Conservation (phyloP, 352 stramenopile species). For the Pseudoperonospora humuli region DNA sequence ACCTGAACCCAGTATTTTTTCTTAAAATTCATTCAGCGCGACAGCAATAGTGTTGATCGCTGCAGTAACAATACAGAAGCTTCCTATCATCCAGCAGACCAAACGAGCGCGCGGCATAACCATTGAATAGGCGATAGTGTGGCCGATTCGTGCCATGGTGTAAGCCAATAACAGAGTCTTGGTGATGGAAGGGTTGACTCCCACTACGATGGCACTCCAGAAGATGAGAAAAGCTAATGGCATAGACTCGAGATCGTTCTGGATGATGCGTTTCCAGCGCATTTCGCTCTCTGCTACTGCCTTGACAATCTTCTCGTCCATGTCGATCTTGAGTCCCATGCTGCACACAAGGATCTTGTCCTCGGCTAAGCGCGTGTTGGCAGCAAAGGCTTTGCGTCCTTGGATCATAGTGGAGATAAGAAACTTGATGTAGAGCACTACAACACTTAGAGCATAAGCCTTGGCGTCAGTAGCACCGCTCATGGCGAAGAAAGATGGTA, state of each 20-base stretch:
- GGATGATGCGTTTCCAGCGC: slow-evolving; percentile 51
- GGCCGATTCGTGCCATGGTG: slow-evolving; percentile 28
- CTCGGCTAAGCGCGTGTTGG: slow-evolving; percentile 35
- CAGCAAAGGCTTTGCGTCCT: slow-evolving; percentile 33
- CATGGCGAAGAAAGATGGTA: slow-evolving; percentile 14
- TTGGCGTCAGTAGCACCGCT: slow-evolving; percentile 19
- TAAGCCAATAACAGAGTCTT: slow-evolving; percentile 30
- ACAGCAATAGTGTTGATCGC: not conserved
- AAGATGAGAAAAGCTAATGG: slow-evolving; percentile 45
- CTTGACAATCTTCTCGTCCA: slow-evolving; percentile 24
- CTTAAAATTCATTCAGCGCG: too few species aligned
- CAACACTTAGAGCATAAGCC: slow-evolving; percentile 31
- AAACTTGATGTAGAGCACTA: slow-evolving; percentile 58
- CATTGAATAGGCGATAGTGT: slow-evolving; percentile 40
- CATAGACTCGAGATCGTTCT: slow-evolving; percentile 56
- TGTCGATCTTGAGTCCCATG: slow-evolving; percentile 18
- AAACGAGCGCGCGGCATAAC: slow-evolving; percentile 23
- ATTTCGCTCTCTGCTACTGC: slow-evolving; percentile 22
- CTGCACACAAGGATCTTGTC: slow-evolving; percentile 30
- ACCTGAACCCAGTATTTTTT: too few species aligned
- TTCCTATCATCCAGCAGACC: slow-evolving; percentile 23
- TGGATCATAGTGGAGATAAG: slow-evolving; percentile 40
- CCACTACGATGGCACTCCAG: slow-evolving; percentile 27
- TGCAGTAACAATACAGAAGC: slow-evolving; percentile 19
- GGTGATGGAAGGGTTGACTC: slow-evolving; percentile 25